Base-by-base conservation (phyloP, 108 stramenopile genomes). In the Chaetoceros tenuissimus region DNA sequence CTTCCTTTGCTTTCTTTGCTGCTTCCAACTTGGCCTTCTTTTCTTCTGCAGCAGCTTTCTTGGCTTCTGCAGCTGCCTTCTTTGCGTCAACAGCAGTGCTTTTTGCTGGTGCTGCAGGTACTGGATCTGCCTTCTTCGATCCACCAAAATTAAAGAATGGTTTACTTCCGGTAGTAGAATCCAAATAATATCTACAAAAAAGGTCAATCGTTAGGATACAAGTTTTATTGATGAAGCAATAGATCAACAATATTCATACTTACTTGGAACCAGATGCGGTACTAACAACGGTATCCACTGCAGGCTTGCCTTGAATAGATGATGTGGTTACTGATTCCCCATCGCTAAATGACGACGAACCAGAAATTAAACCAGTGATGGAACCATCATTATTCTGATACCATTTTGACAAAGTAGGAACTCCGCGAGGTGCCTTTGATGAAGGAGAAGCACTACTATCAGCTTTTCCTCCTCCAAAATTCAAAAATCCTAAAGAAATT, bases 181-280 rank as follows among this genome's bases (percentile, higher is more conserved):
- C 34, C 13, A 40, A 13, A 40, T 40, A 40, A 40, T 40, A 40
- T 13, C 34, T 40, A 40, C 34, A 13, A 40, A 5, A 5, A 40
- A 10, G 34, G 34, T 13, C 5, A 40, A 40, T 40, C 5, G 34
- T 10, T 10, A 10, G 13, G 34, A 40, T 40, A 10, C 8, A 10
- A 40, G 34, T 13, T 40, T 40, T 5, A 5, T 10, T 40, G 34
- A 40, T 40, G 34, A 13, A 10, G 8, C 24, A 31, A 51, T 30
- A 25, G n/a, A 59, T 31, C 20, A 2, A 13, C 24, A 18, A 31
- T 23, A 22, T 44, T 40, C 31, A 29, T 30, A 51, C 66, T 45
- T 40, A 68, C 68, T 60, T 63, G 3, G 80, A 81, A 25, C 68
- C 68, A 5, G 80, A 81, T 63, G 60, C 55, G 1, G 80, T 77